Base-by-base conservation (phyloP, 192 early-diverging fungal species). In the Diversispora epigaea region DNA sequence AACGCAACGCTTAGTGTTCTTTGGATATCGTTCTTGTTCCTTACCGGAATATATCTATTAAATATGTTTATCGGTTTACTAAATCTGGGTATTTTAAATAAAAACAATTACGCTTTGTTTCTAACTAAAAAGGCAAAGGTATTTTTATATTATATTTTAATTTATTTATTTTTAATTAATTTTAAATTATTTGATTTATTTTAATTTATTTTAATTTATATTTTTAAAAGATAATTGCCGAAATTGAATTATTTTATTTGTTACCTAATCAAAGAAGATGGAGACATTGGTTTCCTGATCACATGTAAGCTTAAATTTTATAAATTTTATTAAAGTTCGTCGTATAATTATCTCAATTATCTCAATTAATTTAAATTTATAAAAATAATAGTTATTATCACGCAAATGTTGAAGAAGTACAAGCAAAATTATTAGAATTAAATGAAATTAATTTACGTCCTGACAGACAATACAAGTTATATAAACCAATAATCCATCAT, bases 171-270 rank as follows among this genome's bases (percentile, higher is more conserved):
- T 67, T 45, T 50, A n/a, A n/a, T n/a, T n/a, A n/a, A n/a, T 43
- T 19, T 40, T 68, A n/a, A n/a, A n/a, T 22, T 32, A 21, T 0
- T 68, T 6, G 7, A 43, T 21, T 45, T 43, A 45, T 66, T 66
- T 7, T 14, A 46, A 22, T 22, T 44, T 39, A 22, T 25, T 49
- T 68, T 46, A 25, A 68, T 7, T 40, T 40, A 25, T 40, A 40
- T 19, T 44, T 40, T 9, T 5, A 22, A 49, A 46, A 68, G 66
- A 0, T 68, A 22, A 6, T 67, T 22, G 65, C 44, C 4, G 65
- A 67, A 46, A 67, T 67, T 67, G 65, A 67, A 49, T 67, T 67
- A 49, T 67, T 67, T 67, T 45, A 46, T n/a, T 21, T 67, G n/a
- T 46, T 67, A 3, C 65, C 65, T 19, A 21, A 8, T 11, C 65